phyloP scores from a whole-genome alignment of 2,329 filamentous ascomycete species.

The Beauveria scarabaeidicola region DNA sequence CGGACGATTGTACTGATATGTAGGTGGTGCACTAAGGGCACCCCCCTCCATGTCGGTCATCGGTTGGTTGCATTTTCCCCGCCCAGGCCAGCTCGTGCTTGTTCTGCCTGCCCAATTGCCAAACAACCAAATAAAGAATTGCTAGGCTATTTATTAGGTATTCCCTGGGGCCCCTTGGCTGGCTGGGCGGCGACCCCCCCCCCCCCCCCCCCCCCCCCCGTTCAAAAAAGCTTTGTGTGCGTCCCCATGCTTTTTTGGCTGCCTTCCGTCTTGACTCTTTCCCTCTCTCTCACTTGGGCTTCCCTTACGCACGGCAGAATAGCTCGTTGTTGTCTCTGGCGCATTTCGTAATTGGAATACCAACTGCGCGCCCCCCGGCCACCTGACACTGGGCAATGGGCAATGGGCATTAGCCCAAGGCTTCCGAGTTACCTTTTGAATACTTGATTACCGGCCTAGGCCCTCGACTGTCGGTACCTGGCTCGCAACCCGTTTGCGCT shows the following conservation, averaged over 20 bases:
- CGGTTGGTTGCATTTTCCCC: background rate
- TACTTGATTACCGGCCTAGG: background rate
- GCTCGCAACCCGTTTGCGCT: background rate
- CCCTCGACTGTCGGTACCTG: conserved; percentile 2
- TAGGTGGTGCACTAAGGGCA: background rate
- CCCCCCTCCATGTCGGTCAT: background rate
- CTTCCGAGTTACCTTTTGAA: background rate
- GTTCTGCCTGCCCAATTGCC: background rate
- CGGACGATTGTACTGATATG: no score
- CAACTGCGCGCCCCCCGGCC: background rate
- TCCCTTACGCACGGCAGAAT: no score
- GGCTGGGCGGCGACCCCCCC: no score
- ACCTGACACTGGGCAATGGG: background rate
- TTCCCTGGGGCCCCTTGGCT: no score
- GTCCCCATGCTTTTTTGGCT: no score
- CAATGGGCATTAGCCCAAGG: background rate
- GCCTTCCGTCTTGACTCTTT: no score
- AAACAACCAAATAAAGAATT: no score
- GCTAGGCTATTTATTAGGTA: no score
- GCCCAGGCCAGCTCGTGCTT: background rate
- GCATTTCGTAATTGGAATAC: conserved; percentile 3
- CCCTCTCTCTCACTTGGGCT: background rate
- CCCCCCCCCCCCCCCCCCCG: no score
- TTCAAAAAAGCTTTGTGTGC: no score
- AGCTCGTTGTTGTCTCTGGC: background rate